Evolutionary conservation across 202 grass and related monocot genomes (phyloP), one percentile per base, ranked within the genome.

Genomic region (Bolboschoenoplectus hybrid): DNA sequence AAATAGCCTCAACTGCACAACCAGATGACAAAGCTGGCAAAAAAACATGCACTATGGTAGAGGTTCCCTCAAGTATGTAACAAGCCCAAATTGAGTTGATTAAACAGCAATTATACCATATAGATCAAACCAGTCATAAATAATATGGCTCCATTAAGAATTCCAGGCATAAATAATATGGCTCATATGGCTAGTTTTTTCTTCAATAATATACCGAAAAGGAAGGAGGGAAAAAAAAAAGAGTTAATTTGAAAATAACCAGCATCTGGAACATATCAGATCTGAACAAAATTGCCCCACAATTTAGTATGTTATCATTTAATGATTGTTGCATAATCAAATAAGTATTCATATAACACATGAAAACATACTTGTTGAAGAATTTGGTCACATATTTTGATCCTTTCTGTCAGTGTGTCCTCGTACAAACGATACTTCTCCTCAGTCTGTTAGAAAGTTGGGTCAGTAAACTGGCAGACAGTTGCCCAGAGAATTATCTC

Each of bases 361-460:
- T 63, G 14, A 32, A 82, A 74, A 12, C 71, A 36, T 94, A 96
- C 97, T 87, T 98, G 91, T 89, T 98, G 87, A 91, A 98, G 97
- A 57, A 98, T 95, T 38, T 87, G 93, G 55, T 98, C 93, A 19
- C 93, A 98, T 85, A 94, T 98, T 41, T 88, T 90, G 78, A 98
- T 91, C 81, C 88, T 89, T 81, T 98, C 97, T 74, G 89, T 68
- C 56, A 98, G 79, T 63, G 89, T 91, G 85, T 80, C 93, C 86
- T 95, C 93, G 8, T 96, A 98, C 34, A 98, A 87, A 41, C 90
- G 93, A 91, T 98, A 98, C 61, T 98, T 98, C 82, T 98, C 97
- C 85, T 98, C 93, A 0, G 87, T 98, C 97, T 98, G 85, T 81
- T 45, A 91, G 82, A 32, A 55, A 92, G 58, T 57, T 65, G 87